Evolutionary conservation across 768 basidiomycete species (phyloP).

Genomic region (Leucosporidium scottii): DNA sequence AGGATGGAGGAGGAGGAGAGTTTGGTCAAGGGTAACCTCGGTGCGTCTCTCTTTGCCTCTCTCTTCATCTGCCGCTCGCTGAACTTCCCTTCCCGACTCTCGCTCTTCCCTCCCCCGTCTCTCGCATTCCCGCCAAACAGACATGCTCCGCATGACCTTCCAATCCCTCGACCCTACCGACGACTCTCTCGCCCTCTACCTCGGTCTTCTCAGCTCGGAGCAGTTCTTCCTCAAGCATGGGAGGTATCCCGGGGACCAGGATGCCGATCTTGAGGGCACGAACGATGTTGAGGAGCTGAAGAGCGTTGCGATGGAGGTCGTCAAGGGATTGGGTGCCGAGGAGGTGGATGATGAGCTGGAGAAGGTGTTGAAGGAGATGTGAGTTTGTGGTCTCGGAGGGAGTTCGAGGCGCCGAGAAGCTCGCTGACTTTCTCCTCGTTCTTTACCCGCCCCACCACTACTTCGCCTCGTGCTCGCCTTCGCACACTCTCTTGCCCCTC

Average conservation of each 20-base stretch:
- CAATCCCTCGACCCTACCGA: slow-evolving; percentile 7
- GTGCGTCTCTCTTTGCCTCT: slow-evolving; percentile 31
- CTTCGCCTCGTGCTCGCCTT: too few species aligned
- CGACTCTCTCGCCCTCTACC: slow-evolving; percentile 39
- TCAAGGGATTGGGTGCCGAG: slow-evolving; percentile 40
- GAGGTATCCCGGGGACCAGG: slow-evolving; percentile 41
- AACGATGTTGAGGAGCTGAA: slow-evolving; percentile 47
- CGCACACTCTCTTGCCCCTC: too few species aligned
- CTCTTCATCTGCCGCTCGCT: not conserved
- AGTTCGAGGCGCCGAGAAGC: too few species aligned
- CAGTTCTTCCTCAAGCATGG: slow-evolving; percentile 37
- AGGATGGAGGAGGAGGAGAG: slow-evolving; percentile 31
- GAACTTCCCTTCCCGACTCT: too few species aligned
- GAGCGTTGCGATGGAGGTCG: slow-evolving; percentile 43
- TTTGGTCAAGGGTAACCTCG: slow-evolving; percentile 34
- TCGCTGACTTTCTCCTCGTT: too few species aligned
- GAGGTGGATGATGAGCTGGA: slow-evolving; percentile 48
- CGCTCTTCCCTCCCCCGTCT: too few species aligned
- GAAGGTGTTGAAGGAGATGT: slow-evolving; percentile 35
- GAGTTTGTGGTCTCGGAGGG: not conserved
- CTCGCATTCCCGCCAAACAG: not conserved
- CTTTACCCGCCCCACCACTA: too few species aligned
- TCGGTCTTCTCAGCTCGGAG: slow-evolving; percentile 41
- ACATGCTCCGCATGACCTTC: slow-evolving; percentile 8
- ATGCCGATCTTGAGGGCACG: slow-evolving; percentile 8